These are phyloP conservation scores for Acacia concinna DNA, from an alignment of 331 rosid species.

Conservation along the genomic window DNA sequence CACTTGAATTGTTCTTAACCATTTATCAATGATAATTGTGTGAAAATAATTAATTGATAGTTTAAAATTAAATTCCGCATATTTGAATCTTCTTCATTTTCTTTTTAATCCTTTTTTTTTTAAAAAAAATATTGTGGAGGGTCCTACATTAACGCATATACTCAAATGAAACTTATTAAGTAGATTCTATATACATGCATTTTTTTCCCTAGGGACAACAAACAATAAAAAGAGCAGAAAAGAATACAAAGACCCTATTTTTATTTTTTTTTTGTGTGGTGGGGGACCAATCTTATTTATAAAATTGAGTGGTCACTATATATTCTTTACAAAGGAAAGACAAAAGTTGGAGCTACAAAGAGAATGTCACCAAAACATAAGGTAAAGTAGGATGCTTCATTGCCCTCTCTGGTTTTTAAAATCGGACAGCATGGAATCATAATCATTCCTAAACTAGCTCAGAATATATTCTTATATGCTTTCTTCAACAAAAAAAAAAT, in stretches of 20 bases:
- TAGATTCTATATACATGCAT: neutral
- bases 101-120: neutral
- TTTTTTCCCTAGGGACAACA: neutral
- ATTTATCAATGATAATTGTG: neutral
- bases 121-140: neutral
- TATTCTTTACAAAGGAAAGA: slow-evolving; percentile 41
- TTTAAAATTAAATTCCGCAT: slow-evolving; percentile 26
- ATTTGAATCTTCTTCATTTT: neutral
- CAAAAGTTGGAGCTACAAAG: slow-evolving; percentile 55
- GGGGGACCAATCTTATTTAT: slow-evolving; percentile 29
- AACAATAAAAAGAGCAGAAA: neutral
- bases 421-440: slow-evolving; percentile 43
- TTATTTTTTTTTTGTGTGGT: neutral
- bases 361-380: slow-evolving; percentile 64
- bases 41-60: neutral
- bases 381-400: slow-evolving; percentile 60
- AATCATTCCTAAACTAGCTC: slow-evolving; percentile 47
- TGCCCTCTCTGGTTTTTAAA: slow-evolving; percentile 41
- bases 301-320: slow-evolving; percentile 36
- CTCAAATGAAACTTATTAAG: neutral
- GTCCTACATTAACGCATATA: neutral
- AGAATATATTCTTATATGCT: slow-evolving; percentile 62
- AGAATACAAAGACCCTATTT: neutral
- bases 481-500: slow-evolving; percentile 27
- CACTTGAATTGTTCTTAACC: neutral